phyloP scores from a whole-genome alignment of 1,139 yeast genomes.

The Ogataea hybrid region DNA sequence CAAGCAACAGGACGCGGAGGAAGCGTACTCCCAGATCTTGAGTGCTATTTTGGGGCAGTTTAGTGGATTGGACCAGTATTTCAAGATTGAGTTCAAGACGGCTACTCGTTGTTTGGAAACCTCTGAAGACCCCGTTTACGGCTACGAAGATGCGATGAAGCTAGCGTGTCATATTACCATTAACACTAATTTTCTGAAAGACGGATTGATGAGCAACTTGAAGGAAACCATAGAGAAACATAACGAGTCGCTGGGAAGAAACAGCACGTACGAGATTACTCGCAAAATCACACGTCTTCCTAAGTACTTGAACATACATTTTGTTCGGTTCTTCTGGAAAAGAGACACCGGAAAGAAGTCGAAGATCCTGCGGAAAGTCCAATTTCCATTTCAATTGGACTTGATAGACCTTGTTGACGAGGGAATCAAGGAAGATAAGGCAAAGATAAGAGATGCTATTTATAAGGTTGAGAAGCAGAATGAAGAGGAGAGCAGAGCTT shows the following conservation, averaged over 20 bases:
- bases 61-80: slow-evolving; percentile 53
- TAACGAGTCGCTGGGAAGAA: slow-evolving; percentile 64
- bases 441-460: slow-evolving; percentile 72
- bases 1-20: slow-evolving; percentile 98
- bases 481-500: slow-evolving; percentile 69
- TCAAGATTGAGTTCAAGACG: slow-evolving; percentile 64
- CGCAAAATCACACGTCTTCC: slow-evolving; percentile 81
- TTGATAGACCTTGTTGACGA: slow-evolving; percentile 82
- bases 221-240: slow-evolving; percentile 76
- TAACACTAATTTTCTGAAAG: slow-evolving; percentile 82
- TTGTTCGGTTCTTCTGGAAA: slow-evolving; percentile 95
- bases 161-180: slow-evolving; percentile 86
- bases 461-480: slow-evolving; percentile 76
- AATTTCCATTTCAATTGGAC: slow-evolving; percentile 91
- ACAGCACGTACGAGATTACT: slow-evolving; percentile 67
- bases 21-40: slow-evolving; percentile 81
- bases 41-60: slow-evolving; percentile 45
- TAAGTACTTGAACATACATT: slow-evolving; percentile 83
- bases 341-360: slow-evolving; percentile 88
- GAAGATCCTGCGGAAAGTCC: slow-evolving; percentile 89
- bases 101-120: slow-evolving; percentile 56
- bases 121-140: slow-evolving; percentile 49
- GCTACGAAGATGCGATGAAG: slow-evolving; percentile 61
- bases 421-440: slow-evolving; percentile 62
- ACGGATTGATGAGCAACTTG: slow-evolving; percentile 76